Percentiles rank a stretch among this genome's conserved stretches.
phyloP scores from a whole-genome alignment of 208 protist genomes.

The Trypanosoma grayi region DNA sequence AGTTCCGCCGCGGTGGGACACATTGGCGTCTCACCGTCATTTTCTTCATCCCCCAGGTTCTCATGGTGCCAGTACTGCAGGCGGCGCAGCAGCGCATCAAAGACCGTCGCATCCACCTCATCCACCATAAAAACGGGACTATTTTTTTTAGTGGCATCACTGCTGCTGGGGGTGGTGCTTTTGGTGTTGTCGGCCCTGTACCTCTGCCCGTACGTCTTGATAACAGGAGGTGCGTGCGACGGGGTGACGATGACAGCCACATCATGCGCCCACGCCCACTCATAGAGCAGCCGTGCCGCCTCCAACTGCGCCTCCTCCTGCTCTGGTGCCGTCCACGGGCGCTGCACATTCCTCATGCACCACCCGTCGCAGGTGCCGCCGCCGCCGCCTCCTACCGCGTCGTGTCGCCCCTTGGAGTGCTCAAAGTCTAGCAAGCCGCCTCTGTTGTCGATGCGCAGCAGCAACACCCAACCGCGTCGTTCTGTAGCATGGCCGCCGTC shows the following conservation, averaged over 20 bases:
- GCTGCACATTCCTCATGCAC: slow-evolving; percentile 1
- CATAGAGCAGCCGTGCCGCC: slow-evolving; percentile 40
- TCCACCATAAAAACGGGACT: slow-evolving; percentile 22
- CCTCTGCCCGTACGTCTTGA: slow-evolving; percentile 40
- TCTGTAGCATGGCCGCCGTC: background rate
- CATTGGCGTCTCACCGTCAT: background rate
- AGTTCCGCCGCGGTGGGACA: slow-evolving; percentile 16
- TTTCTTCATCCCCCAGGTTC: background rate
- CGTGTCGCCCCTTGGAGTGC: slow-evolving; percentile 19
- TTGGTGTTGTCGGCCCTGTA: background rate
- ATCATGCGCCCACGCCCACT: slow-evolving; percentile 37
- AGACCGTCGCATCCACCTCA: slow-evolving; percentile 12
- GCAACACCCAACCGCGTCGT: slow-evolving; percentile 28
- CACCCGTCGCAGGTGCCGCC: slow-evolving; percentile 10
- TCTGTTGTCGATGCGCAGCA: slow-evolving; percentile 54
- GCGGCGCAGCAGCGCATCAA: slow-evolving; percentile 20
- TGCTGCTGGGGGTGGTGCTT: too few relatives aligned
- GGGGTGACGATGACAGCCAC: slow-evolving; percentile 49
- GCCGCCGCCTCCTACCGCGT: background rate
- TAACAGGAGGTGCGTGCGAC: slow-evolving; percentile 39
- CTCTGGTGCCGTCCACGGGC: slow-evolving; percentile 12
- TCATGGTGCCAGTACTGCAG: slow-evolving; percentile 10
- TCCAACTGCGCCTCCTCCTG: slow-evolving; percentile 21
- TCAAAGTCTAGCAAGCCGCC: slow-evolving; percentile 43
- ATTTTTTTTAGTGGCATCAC: too few relatives aligned